Base-by-base conservation (phyloP, 768 basidiomycete species). In the Holtermanniella nyarrowii region DNA sequence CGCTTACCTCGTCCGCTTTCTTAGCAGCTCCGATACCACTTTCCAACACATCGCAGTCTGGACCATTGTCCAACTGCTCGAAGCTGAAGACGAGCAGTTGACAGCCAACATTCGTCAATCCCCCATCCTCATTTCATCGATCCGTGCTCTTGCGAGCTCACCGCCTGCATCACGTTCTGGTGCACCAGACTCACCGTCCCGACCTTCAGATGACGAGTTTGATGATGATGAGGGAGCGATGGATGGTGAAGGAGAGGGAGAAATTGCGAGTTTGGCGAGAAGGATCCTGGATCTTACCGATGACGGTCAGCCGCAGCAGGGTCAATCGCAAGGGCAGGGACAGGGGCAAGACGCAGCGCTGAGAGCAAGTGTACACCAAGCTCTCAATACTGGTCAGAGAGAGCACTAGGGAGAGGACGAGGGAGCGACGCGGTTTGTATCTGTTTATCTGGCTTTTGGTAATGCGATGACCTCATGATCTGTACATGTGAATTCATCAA, bases 31-130 rank as follows among this genome's bases (percentile, higher is more conserved):
- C 4, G 95, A 99, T 65, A 84, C 88, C 13, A 99, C 95, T 0
- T 99, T 99, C 83, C 91, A 96, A 71, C 95, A 99, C 68, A 99
- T 97, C 57, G 95, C 95, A 26, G 90, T 99, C 42, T 99, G 95
- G 95, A 96, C 95, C 0, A 91, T 97, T 59, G 91, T 96, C 22
- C 95, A 99, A 68, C 75, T 99, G 20, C 77, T 99, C 23, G 95
- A 99, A 70, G 93, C 93, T n/a, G 86, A 88, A 55, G 90, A 97
- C 71, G 84, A 86, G 18, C 84, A 87, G 67, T 76, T 97, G 40
- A 85, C 85, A 54, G 85, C 81, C 72, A 91, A 86, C 74, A 89
- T 97, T 71, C 87, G 88, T 51, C 79, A 74, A 49, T 96, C 93
- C 3, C 78, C 74, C 52, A 75, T 87, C 50, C 76, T 97, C 54